phyloP scores from a whole-genome alignment of 805 yeast genomes.

The Kodamaea lidongshanica region DNA sequence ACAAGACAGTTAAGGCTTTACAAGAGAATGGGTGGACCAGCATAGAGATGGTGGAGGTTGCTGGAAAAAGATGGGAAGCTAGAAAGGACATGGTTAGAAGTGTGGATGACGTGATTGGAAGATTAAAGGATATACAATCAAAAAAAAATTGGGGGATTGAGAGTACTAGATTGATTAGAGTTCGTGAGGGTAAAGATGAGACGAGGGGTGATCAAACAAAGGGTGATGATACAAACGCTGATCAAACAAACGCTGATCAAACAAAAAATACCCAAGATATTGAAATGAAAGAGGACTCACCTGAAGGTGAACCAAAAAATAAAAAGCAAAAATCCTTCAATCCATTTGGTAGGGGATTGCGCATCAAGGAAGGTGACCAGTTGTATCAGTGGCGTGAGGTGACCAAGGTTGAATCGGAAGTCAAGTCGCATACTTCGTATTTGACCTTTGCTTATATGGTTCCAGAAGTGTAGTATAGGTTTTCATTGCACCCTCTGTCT shows the following conservation, averaged over 20 bases:
- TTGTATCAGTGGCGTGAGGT: slow-evolving; percentile 76
- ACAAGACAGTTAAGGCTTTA: slow-evolving; percentile 72
- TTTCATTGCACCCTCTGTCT: no score
- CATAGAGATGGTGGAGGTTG: slow-evolving; percentile 88
- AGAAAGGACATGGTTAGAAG: slow-evolving; percentile 81
- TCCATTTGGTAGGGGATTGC: slow-evolving; percentile 87
- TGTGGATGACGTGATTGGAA: slow-evolving; percentile 66
- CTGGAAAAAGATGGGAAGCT: slow-evolving; percentile 81
- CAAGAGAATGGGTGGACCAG: slow-evolving; percentile 74
- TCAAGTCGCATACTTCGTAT: slow-evolving; percentile 91
- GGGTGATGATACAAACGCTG: slow-evolving; percentile 8
- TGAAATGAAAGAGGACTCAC: slow-evolving; percentile 12
- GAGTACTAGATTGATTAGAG: slow-evolving; percentile 41
- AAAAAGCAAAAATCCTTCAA: slow-evolving; percentile 55
- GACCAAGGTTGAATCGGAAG: slow-evolving; percentile 76
- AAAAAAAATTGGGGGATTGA: slow-evolving; percentile 63
- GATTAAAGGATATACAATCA: slow-evolving; percentile 72
- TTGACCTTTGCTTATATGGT: slow-evolving; percentile 74
- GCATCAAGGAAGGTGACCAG: slow-evolving; percentile 83
- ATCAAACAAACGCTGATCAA: slow-evolving; percentile 14
- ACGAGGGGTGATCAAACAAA: slow-evolving; percentile 18
- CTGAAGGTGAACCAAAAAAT: slow-evolving; percentile 7
- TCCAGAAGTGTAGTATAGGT: slow-evolving; percentile 5
- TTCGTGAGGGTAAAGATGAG: slow-evolving; percentile 14
- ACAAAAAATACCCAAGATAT: slow-evolving; percentile 12